Conservation (phyloP, 129 eudicot species). For the Arctium lappa region DNA sequence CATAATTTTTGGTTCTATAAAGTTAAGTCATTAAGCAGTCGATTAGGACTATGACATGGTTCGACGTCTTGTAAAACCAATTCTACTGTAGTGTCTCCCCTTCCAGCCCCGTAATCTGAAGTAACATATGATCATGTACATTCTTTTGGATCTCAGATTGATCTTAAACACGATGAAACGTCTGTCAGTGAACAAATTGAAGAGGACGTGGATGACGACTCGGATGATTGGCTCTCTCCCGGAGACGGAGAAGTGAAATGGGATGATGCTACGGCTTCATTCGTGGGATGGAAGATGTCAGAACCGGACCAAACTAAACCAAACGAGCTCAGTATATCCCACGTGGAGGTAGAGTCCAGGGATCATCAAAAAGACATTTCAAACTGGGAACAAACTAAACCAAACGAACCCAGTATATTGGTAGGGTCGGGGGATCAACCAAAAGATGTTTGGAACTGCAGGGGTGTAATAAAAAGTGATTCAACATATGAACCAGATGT, state of each 20-base stretch:
- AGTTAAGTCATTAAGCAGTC: background rate
- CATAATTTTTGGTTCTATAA: background rate
- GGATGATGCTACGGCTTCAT: conserved; percentile 40
- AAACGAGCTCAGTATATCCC: background rate
- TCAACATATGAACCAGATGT: conserved; percentile 35
- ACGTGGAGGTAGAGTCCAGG: background rate
- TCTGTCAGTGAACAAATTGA: conserved; percentile 31
- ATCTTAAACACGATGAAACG: conserved; percentile 41
- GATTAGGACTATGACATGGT: background rate
- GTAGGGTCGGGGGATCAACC: conserved; percentile 5
- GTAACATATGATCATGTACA: background rate
- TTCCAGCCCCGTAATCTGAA: background rate
- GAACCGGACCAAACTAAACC: conserved; percentile 3
- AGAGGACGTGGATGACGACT: conserved; percentile 32
- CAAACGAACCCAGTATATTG: background rate
- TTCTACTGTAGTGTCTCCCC: too few species aligned
- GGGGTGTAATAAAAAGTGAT: background rate
- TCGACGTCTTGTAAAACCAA: too few species aligned
- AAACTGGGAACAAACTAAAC: background rate
- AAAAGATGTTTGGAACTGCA: conserved; percentile 16
- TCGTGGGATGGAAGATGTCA: conserved; percentile 33
- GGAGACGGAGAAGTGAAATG: conserved; percentile 42
- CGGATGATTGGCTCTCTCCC: conserved; percentile 55
- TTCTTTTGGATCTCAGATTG: conserved; percentile 47
- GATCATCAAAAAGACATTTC: background rate